Evolutionary conservation across 331 rosid genomes (phyloP).

Genomic region (Arachis monticola): DNA sequence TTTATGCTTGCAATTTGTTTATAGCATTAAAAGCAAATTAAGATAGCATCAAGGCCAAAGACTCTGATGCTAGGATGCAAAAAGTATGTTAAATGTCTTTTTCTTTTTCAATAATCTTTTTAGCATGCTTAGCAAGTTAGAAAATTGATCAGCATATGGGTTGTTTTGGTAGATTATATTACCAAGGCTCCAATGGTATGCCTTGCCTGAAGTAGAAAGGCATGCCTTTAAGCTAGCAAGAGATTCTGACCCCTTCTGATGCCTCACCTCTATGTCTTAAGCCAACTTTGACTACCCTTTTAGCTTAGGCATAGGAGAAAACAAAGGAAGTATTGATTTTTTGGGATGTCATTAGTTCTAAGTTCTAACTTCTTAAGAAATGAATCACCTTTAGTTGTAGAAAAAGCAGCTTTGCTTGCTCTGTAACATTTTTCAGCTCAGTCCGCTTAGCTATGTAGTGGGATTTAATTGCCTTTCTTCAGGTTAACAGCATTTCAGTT

Average conservation of each 20-base stretch:
- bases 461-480: slow-evolving; percentile 14
- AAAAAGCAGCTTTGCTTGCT: slow-evolving; percentile 8
- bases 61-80: slow-evolving; percentile 2
- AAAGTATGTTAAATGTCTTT: not conserved
- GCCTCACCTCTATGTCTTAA: not conserved
- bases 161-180: not conserved
- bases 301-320: slow-evolving; percentile 6
- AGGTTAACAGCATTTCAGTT: slow-evolving; percentile 29
- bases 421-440: slow-evolving; percentile 16
- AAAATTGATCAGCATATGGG: not conserved
- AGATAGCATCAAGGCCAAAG: not conserved
- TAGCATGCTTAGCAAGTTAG: not conserved
- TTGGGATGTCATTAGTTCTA: slow-evolving; percentile 25
- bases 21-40: not conserved
- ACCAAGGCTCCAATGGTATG: not conserved
- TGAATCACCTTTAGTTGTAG: slow-evolving; percentile 11
- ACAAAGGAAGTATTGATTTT: not conserved
- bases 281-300: slow-evolving; percentile 10
- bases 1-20: slow-evolving; percentile 18
- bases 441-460: slow-evolving; percentile 17
- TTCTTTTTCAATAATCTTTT: not conserved
- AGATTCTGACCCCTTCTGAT: not conserved
- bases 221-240: not conserved
- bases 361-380: slow-evolving; percentile 3
- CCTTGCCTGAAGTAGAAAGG: slow-evolving; percentile 8